These are phyloP conservation scores for Neonectria coccinea DNA, from an alignment of 2,329 filamentous ascomycete genomes.

Conservation along the genomic window DNA sequence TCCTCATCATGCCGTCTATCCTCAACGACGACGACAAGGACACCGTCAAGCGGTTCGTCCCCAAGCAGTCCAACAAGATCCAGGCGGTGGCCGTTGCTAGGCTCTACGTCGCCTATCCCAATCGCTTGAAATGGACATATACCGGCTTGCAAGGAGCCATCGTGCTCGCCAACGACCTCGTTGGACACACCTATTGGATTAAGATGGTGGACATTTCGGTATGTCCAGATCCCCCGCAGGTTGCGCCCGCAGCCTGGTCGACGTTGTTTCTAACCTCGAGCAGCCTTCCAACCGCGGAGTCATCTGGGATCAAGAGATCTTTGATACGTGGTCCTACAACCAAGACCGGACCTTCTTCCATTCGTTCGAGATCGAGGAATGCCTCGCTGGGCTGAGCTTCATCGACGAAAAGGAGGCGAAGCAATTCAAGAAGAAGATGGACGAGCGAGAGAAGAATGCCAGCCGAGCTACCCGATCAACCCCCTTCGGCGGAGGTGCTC, in stretches of 20 bases:
- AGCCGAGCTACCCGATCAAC: constrained; percentile 86
- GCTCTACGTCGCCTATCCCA: constrained; percentile 92
- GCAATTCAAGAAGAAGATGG: constrained; percentile 97
- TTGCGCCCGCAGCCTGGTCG: constrained; percentile 19
- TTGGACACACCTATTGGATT: constrained; percentile 96
- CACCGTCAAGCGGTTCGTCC: constrained; percentile 93
- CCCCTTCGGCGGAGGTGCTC: constrained; percentile 72
- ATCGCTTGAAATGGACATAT: constrained; percentile 89
- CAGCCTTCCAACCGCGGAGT: constrained; percentile 84
- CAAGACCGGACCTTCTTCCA: constrained; percentile 98
- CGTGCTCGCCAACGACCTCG: constrained; percentile 91
- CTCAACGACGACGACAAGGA: constrained; percentile 95
- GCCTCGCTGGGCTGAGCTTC: constrained; percentile 89
- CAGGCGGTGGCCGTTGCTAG: constrained; percentile 93
- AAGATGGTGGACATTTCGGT: constrained; percentile 98
- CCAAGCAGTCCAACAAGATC: constrained; percentile 97
- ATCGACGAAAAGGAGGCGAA: constrained; percentile 97
- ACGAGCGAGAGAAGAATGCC: constrained; percentile 94
- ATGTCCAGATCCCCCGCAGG: constrained; percentile 41
- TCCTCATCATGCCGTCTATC: constrained; percentile 69
- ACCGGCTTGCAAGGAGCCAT: constrained; percentile 92
- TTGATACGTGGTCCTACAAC: constrained; percentile 94
- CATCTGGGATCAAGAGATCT: constrained; percentile 98
- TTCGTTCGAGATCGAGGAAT: constrained; percentile 95
- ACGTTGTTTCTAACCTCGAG: constrained; percentile 30